A percentile compares a stretch with the other conserved stretches of the same genome.
These are phyloP conservation scores for Brassica hybrid DNA, from an alignment of 441 rosid genomes.

Conservation along the genomic window DNA sequence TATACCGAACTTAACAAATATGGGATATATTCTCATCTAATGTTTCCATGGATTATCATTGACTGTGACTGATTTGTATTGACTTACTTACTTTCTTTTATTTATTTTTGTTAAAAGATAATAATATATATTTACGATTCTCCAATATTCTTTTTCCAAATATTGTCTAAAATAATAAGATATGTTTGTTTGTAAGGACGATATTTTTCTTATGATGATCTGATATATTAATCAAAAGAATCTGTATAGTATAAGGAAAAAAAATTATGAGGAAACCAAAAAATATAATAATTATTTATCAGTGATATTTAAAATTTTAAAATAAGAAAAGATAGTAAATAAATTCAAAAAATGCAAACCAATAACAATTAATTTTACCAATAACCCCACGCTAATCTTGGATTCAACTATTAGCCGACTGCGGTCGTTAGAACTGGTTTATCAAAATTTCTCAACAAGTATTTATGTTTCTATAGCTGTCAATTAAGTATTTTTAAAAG, in stretches of 20 bases:
- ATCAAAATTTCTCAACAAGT: not conserved
- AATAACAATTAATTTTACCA: not conserved
- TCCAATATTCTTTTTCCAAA: not conserved
- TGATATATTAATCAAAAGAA: not conserved
- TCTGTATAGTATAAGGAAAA: not conserved
- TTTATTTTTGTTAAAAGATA: not conserved
- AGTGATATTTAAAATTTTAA: not conserved
- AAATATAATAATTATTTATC: not conserved
- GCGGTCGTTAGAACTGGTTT: slow-evolving; percentile 3
- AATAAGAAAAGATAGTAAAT: not conserved
- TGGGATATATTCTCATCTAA: not conserved
- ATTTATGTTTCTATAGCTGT: not conserved
- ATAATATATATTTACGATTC: not conserved
- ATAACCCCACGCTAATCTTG: not conserved
- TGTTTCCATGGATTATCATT: not conserved
- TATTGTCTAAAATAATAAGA: not conserved
- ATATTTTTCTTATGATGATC: not conserved
- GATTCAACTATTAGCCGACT: not conserved
- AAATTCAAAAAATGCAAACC: not conserved
- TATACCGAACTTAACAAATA: too few species aligned
- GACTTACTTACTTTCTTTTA: not conserved
- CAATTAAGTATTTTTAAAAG: not conserved
- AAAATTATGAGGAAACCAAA: not conserved
- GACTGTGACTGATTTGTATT: not conserved
- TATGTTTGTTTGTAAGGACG: not conserved